Evolutionary conservation across 2,329 filamentous ascomycete species (phyloP).

Genomic region (Ploettnerulaceae sp.): DNA sequence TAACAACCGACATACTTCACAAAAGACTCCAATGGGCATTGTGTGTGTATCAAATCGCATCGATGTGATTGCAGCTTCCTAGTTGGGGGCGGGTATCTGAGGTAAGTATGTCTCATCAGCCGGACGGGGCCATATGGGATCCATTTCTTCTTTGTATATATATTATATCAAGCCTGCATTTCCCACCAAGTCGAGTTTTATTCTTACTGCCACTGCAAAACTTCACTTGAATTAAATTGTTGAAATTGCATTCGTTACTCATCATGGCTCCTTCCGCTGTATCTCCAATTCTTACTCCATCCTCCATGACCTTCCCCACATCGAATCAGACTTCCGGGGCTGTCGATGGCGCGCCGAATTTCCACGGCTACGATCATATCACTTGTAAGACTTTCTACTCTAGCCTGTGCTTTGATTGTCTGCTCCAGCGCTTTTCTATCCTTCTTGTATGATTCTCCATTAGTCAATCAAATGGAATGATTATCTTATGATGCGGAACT

Average conservation of each 20-base stretch:
- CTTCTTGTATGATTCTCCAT: too few relatives aligned
- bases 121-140: too few relatives aligned
- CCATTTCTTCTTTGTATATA: too few relatives aligned
- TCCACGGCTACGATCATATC: slow-evolving; percentile 86
- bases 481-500: too few relatives aligned
- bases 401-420: neutral
- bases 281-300: slow-evolving; percentile 22
- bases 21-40: too few relatives aligned
- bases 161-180: too few relatives aligned
- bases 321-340: slow-evolving; percentile 49
- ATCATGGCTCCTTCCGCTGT: slow-evolving; percentile 29
- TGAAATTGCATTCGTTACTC: too few relatives aligned
- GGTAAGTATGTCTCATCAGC: slow-evolving; percentile 1
- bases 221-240: too few relatives aligned
- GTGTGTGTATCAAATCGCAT: neutral
- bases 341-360: slow-evolving; percentile 49
- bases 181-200: too few relatives aligned
- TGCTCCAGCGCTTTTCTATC: neutral
- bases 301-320: slow-evolving; percentile 35
- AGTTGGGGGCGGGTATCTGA: neutral
- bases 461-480: too few relatives aligned
- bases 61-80: slow-evolving; percentile 1
- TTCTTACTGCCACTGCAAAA: too few relatives aligned
- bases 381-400: slow-evolving; percentile 39
- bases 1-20: too few relatives aligned